phyloP scores from a whole-genome alignment of 75 land plant genomes.

The Larix kaempferi region DNA sequence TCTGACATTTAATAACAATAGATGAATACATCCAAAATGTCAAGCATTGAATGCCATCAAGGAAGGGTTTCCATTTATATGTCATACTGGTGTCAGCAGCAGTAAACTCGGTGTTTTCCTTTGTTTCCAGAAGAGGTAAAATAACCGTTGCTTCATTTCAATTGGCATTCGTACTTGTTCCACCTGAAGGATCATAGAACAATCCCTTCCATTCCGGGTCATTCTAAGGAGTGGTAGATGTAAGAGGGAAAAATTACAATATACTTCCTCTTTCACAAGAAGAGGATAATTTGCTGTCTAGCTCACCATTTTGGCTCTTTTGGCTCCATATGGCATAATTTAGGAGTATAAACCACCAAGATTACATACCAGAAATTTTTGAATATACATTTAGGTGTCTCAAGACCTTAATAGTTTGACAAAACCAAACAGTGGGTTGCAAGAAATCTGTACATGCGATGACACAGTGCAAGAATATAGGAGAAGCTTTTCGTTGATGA shows the following conservation, averaged over 20 bases:
- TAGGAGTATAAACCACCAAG: neutral
- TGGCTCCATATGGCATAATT: slow-evolving; percentile 5
- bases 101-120: no score
- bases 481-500: neutral
- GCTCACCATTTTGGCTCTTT: neutral
- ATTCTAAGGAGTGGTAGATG: neutral
- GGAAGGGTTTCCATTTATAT: no score
- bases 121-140: no score
- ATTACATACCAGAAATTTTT: neutral
- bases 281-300: neutral
- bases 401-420: neutral
- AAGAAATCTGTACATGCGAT: neutral
- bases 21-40: no score
- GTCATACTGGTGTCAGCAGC: no score
- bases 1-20: no score
- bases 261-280: neutral
- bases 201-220: neutral
- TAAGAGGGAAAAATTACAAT: neutral
- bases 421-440: neutral
- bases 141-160: no score
- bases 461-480: neutral
- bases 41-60: no score
- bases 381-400: neutral
- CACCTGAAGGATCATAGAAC: neutral
- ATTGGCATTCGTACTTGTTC: neutral